Evolutionary conservation across 805 yeast genomes (phyloP).

Genomic region (Metschnikowia amazonensis): DNA sequence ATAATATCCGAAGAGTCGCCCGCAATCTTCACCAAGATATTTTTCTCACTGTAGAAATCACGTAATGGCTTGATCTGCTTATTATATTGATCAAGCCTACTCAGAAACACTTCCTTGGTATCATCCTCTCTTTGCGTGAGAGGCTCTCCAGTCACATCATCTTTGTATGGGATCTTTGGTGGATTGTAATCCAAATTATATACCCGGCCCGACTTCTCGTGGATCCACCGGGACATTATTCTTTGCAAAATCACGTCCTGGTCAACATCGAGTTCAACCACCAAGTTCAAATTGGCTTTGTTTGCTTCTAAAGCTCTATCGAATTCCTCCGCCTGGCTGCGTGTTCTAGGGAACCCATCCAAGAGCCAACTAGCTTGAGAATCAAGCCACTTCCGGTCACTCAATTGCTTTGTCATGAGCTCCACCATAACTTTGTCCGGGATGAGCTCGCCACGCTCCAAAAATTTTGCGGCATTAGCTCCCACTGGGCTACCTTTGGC

Average conservation of each 20-base stretch:
- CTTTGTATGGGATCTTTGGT: conserved; percentile 75
- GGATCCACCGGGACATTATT: conserved; percentile 83
- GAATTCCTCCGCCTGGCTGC: conserved; percentile 62
- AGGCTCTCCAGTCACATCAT: conserved; percentile 88
- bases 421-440: conserved; percentile 69
- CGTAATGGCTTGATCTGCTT: conserved; percentile 59
- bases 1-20: conserved; percentile 86
- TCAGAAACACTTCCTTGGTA: conserved; percentile 65
- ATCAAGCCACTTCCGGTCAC: conserved; percentile 40
- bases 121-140: conserved; percentile 80
- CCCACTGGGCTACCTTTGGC: conserved; percentile 53
- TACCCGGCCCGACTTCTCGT: conserved; percentile 77
- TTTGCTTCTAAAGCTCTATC: conserved; percentile 39
- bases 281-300: conserved; percentile 56
- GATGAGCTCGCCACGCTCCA: conserved; percentile 61
- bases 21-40: conserved; percentile 49
- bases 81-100: conserved; percentile 62
- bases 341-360: conserved; percentile 91
- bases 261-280: conserved; percentile 88
- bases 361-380: conserved; percentile 59
- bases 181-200: conserved; percentile 87
- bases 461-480: conserved; percentile 49
- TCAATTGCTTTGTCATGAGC: conserved; percentile 51
- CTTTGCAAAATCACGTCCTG: conserved; percentile 74
- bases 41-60: conserved; percentile 48